Base-by-base conservation (phyloP, 352 stramenopile species). In the Phytophthora pistaciae region DNA sequence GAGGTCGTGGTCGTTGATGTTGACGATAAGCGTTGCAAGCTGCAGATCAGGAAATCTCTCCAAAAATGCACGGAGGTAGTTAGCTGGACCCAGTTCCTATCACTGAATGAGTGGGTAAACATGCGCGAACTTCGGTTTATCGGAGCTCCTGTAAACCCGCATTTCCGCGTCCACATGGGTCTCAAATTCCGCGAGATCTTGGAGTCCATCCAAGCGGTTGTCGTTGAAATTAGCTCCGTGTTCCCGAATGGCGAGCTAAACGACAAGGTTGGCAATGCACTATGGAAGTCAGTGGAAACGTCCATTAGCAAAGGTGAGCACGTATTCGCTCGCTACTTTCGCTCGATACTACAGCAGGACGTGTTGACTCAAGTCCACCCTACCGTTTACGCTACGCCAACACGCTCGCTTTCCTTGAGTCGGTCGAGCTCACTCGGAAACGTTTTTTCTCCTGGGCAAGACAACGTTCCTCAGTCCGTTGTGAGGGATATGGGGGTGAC, bases 161-260 rank as follows among this genome's bases (percentile, higher is more conserved):
- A 79, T 46, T 93, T 92, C 48, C 83, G 86, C 20, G 77, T 91
- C 20, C 81, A 91, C 25, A 90, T 91, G 82, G 86, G 86, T 0
- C 64, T 85, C 16, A 85, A 89, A 53, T 83, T 92, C 50, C 84
- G 82, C 3, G 77, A 85, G 50, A 74, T 88, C 56, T 56, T 93
- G 1, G 79, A 91, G 50, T 76, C 81, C 2, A 78, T 92, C n/a
- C 80, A 91, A 18, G 64, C 72, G 31, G 77, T 91, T n/a, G 78
- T 92, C 2, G 75, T 85, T 16, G 86, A 92, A 61, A 80, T 94
- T 63, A 91, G 84, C 55, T 94, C 84, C 6, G 88, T 94, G 20
- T 91, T 92, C 14, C 83, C 86, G 0, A 91, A 91, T 64, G 80
- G 85, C 44, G 75, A 91, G 27, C 62, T 92, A 3, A 81, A 88